Evolutionary conservation across 164 flowering plant species (phyloP).

Genomic region (grape (Vitis vinifera)): ASM3070453v1 NC_081809.1:10507501-10508000

Average conservation of each 20-base stretch:
- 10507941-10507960: too few species aligned
- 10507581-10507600: constrained; percentile 96
- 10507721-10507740: constrained; percentile 84
- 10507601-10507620: constrained; percentile 92
- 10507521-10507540: constrained; percentile 9
- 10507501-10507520: constrained; percentile 45
- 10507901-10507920: too few species aligned
- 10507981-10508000: too few species aligned
- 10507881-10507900: too few species aligned
- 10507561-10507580: constrained; percentile 42
- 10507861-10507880: constrained; percentile 18
- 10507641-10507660: constrained; percentile 89
- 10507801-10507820: constrained; percentile 98
- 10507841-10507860: constrained; percentile 94
- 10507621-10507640: constrained; percentile 62
- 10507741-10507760: constrained; percentile 88
- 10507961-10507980: too few species aligned
- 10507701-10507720: constrained; percentile 99
- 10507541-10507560: constrained; percentile 34
- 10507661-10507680: constrained; percentile 82
- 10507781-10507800: constrained; percentile 83
- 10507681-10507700: constrained; percentile 96
- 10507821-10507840: constrained; percentile 98
- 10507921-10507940: too few species aligned
- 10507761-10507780: constrained; percentile 79